phyloP scores from a whole-genome alignment of 2,329 filamentous ascomycete species.

The Pseudogymnoascus sp. region DNA sequence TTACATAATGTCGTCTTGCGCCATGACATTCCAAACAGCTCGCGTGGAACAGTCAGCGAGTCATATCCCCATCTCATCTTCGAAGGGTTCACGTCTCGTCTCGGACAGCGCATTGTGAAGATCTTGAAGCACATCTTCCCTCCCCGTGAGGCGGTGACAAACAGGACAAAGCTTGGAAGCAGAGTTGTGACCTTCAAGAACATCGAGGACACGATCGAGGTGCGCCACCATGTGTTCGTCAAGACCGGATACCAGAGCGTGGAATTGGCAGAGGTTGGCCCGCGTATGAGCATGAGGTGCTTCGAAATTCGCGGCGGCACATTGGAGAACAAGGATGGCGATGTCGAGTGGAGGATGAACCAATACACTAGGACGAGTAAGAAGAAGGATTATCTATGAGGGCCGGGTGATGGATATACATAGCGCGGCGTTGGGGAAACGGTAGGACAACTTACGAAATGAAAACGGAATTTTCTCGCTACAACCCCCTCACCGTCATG shows the following conservation, averaged over 20 bases:
- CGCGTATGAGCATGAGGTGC: conserved; percentile 91
- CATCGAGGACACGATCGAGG: conserved; percentile 86
- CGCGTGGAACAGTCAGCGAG: conserved; percentile 82
- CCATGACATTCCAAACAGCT: conserved; percentile 83
- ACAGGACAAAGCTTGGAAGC: conserved; percentile 70
- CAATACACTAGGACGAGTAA: conserved; percentile 88
- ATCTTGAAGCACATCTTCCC: conserved; percentile 93
- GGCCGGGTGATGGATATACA: conserved; percentile 19
- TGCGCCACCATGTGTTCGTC: conserved; percentile 90
- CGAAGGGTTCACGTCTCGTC: conserved; percentile 76
- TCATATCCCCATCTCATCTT: conserved; percentile 93
- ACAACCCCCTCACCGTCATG: conserved; percentile 4
- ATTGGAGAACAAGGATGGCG: conserved; percentile 87
- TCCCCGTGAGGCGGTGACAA: conserved; percentile 68
- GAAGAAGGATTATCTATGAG: conserved; percentile 91
- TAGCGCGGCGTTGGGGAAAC: conserved; percentile 28
- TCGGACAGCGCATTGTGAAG: conserved; percentile 78
- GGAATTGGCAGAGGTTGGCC: conserved; percentile 81
- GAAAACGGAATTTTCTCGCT: conserved; percentile 10
- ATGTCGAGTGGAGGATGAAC: conserved; percentile 92
- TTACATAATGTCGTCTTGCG: conserved; percentile 89
- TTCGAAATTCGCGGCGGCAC: conserved; percentile 92
- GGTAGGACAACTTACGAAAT: conserved; percentile 14
- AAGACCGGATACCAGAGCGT: conserved; percentile 85
- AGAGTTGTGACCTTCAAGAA: conserved; percentile 92